Evolutionary conservation across 768 basidiomycete genomes (phyloP).

Genomic region (Gymnopilus dilepis): DNA sequence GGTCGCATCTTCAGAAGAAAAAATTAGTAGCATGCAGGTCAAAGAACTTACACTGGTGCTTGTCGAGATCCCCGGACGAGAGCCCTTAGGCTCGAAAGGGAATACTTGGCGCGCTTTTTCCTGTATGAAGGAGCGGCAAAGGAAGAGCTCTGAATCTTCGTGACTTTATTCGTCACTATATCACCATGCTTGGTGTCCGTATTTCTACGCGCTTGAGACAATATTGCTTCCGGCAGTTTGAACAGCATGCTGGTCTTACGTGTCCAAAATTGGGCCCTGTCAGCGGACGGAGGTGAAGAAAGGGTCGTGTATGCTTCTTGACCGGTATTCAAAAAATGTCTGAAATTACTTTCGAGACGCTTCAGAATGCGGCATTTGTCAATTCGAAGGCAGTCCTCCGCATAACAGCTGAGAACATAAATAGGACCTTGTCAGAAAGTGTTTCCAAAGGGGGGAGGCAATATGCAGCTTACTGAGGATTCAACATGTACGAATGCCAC

Average conservation of each 20-base stretch:
- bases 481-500: conserved; percentile 44
- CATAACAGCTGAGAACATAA: conserved; percentile 33
- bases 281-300: conserved; percentile 13
- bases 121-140: neutral
- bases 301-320: conserved; percentile 12
- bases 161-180: conserved; percentile 16
- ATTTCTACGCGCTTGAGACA: conserved; percentile 48
- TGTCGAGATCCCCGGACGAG: conserved; percentile 9
- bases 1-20: no score
- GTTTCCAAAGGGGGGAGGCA: neutral
- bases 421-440: no score
- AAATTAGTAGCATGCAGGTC: neutral
- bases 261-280: conserved; percentile 23
- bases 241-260: conserved; percentile 22
- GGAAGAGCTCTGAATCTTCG: no score
- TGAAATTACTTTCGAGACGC: conserved; percentile 24
- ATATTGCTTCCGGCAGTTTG: conserved; percentile 24
- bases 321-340: conserved; percentile 13
- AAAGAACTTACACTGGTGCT: no score
- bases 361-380: conserved; percentile 26
- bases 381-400: conserved; percentile 36
- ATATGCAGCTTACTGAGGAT: conserved; percentile 24
- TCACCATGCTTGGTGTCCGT: conserved; percentile 43
- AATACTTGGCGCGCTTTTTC: conserved; percentile 13
- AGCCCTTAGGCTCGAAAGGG: conserved; percentile 7